phyloP scores from a whole-genome alignment of 2,329 filamentous ascomycete species.

The Coniochaeta prunicola region DNA sequence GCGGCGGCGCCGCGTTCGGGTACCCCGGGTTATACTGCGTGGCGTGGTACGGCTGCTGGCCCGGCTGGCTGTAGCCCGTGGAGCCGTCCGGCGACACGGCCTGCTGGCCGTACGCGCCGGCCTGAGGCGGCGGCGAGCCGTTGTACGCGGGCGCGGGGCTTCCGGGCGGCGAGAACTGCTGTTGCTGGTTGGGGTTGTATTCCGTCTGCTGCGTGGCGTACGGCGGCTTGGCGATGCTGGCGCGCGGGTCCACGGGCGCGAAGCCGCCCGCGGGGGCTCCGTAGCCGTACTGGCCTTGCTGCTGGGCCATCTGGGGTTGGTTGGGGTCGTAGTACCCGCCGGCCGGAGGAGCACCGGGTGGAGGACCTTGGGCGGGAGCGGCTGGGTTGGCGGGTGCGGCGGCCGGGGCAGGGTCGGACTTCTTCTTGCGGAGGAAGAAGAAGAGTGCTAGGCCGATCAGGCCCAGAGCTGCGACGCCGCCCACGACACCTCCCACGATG shows the following conservation, averaged over 20 bases:
- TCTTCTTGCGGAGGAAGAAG: constrained; percentile 20
- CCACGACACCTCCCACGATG: constrained; percentile 25
- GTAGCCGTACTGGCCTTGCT: constrained; percentile 11
- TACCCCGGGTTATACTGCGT: constrained; percentile 2
- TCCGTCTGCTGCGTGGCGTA: constrained; percentile 6
- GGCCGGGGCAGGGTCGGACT: constrained; percentile 7
- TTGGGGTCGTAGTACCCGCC: constrained; percentile 7
- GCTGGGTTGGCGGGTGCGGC: constrained; percentile 2
- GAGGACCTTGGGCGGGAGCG: background rate
- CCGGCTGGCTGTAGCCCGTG: constrained; percentile 2
- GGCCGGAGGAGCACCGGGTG: constrained; percentile 4
- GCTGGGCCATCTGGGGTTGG: constrained; percentile 11
- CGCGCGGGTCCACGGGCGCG: constrained; percentile 9
- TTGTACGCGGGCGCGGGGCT: constrained; percentile 1
- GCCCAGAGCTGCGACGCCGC: constrained; percentile 19
- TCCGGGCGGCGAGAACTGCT: background rate
- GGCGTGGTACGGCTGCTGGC: constrained; percentile 5
- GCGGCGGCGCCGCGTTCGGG: background rate
- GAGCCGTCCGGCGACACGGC: background rate
- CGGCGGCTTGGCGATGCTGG: constrained; percentile 16
- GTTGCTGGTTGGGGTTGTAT: background rate
- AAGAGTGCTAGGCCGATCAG: constrained; percentile 19
- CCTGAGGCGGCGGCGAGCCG: constrained; percentile 5
- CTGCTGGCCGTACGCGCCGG: background rate
- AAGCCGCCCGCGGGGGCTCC: constrained; percentile 7